Conservation (phyloP, 306 rosid species). For the Amphicarpaea edgeworthii region DNA sequence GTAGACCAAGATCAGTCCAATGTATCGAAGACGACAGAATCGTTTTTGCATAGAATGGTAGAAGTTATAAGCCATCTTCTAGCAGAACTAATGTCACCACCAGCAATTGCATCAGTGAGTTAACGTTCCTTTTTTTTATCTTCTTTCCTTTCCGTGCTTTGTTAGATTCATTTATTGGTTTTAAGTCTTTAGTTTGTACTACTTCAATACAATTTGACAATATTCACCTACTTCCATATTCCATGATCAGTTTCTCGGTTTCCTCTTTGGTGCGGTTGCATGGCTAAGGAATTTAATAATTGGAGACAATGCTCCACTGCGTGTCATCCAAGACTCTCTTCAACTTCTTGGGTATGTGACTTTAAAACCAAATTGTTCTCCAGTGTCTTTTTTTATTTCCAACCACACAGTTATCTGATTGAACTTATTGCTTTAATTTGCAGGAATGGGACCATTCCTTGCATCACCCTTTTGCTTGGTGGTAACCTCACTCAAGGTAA, state of each 20-base stretch:
- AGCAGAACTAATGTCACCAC: slow-evolving; percentile 79
- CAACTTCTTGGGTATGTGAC: slow-evolving; percentile 70
- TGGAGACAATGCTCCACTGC: slow-evolving; percentile 75
- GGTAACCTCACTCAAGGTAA: slow-evolving; percentile 88
- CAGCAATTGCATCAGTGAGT: slow-evolving; percentile 82
- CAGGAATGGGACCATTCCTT: slow-evolving; percentile 90
- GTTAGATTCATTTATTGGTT: not conserved
- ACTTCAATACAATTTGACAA: slow-evolving; percentile 25
- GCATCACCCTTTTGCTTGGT: slow-evolving; percentile 86
- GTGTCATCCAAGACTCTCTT: slow-evolving; percentile 71
- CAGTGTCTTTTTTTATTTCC: not conserved
- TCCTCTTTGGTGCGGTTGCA: slow-evolving; percentile 67
- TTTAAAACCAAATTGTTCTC: slow-evolving; percentile 6
- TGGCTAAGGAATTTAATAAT: slow-evolving; percentile 71
- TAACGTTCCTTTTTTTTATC: slow-evolving; percentile 7
- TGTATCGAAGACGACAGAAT: slow-evolving; percentile 29
- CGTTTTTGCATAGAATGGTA: slow-evolving; percentile 49
- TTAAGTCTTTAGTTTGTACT: slow-evolving; percentile 8
- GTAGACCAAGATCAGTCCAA: slow-evolving; percentile 44
- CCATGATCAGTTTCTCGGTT: slow-evolving; percentile 72
- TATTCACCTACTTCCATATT: slow-evolving; percentile 28
- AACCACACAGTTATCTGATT: slow-evolving; percentile 19
- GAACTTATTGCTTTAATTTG: slow-evolving; percentile 30
- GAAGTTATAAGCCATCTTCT: slow-evolving; percentile 48
- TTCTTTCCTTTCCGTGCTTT: not conserved